Conservation (phyloP, 345 rosid species). For the Gynandropsis gynandra region DNA sequence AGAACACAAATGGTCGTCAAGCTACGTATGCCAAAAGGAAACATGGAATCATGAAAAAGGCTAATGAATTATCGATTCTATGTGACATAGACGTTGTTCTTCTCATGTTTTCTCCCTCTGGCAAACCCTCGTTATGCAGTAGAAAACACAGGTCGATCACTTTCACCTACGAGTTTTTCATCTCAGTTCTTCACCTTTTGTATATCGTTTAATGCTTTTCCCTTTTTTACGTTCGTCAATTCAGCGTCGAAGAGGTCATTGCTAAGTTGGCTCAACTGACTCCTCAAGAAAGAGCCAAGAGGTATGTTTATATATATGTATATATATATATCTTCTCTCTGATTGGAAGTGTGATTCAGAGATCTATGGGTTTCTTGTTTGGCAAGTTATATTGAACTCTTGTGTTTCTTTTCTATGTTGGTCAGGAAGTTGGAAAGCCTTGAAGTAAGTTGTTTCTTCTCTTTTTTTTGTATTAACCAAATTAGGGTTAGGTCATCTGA, state of each 20-base stretch:
- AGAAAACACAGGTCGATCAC: conserved; percentile 47
- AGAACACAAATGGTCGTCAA: conserved; percentile 61
- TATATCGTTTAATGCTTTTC: conserved; percentile 9
- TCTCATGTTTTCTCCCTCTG: conserved; percentile 72
- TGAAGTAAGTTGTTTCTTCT: conserved; percentile 51
- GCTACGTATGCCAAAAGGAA: conserved; percentile 65
- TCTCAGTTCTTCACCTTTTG: neutral
- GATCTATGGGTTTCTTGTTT: neutral
- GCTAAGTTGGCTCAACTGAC: conserved; percentile 63
- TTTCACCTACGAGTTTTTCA: neutral
- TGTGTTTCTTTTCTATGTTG: conserved; percentile 23
- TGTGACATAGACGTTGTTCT: conserved; percentile 65
- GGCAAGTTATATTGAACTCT: neutral
- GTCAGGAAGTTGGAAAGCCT: conserved; percentile 86
- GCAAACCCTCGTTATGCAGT: conserved; percentile 53
- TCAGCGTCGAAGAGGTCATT: conserved; percentile 68
- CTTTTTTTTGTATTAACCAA: conserved; percentile 12
- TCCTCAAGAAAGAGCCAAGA: conserved; percentile 83
- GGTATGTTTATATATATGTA: conserved; percentile 34
- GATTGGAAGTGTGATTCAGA: neutral
- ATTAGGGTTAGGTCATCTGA: no score
- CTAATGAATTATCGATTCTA: conserved; percentile 60
- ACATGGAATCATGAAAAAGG: conserved; percentile 72
- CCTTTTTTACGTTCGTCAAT: neutral
- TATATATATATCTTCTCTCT: neutral